Base-by-base conservation (phyloP, 148 eudicot species). In the Vaccinium corymbosum region DNA sequence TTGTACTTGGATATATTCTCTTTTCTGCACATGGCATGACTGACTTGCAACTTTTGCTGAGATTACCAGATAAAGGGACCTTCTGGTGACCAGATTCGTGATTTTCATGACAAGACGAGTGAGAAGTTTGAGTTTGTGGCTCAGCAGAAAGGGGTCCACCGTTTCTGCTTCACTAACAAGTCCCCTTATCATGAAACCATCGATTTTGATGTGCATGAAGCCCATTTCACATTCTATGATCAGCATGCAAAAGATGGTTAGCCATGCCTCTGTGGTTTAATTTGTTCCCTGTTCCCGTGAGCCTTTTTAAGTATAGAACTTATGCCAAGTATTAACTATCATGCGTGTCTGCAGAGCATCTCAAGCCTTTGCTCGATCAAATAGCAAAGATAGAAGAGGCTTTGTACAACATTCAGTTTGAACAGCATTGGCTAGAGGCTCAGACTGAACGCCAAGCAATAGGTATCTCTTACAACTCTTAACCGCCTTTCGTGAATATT, bases 211-310 rank as follows among this genome's bases (percentile, higher is more conserved):
- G 94, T 93, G 27, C 94, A 90, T 83, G 93, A 92, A 32, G 93
- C 93, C 55, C 95, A 94, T 84, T 93, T 93, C 83, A 85, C 92
- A 66, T 89, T 88, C 89, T 88, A 89, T 81, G 98, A 92, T 17
- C 92, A 94, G 94, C 99, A 96, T 89, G 99, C 99, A 79, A 93
- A 93, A 90, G 97, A 93, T 66, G 98, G 99, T 96, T 82, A 89
- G 87, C 61, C 19, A 1, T 51, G 20, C 38, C 64, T 71, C 76
- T 55, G 29, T 70, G 12, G 38, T 6, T 22, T 66, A 76, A 74
- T 4, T 50, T 56, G 0, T 7, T 51, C 32, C 66, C 73, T 20
- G 82, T 25, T 89, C 49, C 51, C 57, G 48, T 52, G 25, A 74
- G 59, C 52, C 57, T 70, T 32, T 51, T 80, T 20, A 62, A 35